Percentiles rank a stretch among this genome's conserved stretches.
These are phyloP conservation scores for Backusella australiensis DNA, from an alignment of 192 early-diverging fungal genomes.

Conservation along the genomic window DNA sequence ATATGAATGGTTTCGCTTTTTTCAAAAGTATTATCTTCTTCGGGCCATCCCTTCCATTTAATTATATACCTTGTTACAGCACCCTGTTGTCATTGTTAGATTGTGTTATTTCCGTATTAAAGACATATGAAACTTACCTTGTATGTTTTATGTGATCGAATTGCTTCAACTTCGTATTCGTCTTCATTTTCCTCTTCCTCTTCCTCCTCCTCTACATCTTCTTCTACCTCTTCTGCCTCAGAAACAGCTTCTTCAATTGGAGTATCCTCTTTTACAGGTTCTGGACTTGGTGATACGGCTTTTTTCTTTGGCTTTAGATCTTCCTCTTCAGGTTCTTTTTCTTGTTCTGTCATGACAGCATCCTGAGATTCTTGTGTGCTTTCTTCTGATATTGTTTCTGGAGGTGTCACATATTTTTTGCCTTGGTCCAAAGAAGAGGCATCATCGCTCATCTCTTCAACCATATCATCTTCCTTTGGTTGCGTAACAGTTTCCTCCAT, in stretches of 20 bases:
- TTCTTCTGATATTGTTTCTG: neutral
- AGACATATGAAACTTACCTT: neutral
- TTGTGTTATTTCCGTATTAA: neutral
- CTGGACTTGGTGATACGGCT: neutral
- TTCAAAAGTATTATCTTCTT: constrained; percentile 3
- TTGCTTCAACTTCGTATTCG: constrained; percentile 11
- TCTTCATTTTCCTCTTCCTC: neutral
- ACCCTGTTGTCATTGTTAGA: neutral
- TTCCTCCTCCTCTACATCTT: neutral
- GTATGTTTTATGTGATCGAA: neutral
- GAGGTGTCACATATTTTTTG: neutral
- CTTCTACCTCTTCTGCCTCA: neutral
- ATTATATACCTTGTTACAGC: neutral
- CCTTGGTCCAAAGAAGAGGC: neutral
- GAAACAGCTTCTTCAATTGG: neutral
- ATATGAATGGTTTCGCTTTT: neutral
- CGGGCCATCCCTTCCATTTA: constrained; percentile 12
- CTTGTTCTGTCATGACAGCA: neutral
- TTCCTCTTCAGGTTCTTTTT: too few relatives aligned
- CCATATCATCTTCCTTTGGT: neutral
- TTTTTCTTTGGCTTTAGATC: neutral
- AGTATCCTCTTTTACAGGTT: neutral
- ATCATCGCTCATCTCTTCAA: neutral
- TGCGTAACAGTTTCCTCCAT: neutral
- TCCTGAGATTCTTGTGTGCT: neutral